Evolutionary conservation across 31 red algal genomes (phyloP), one percentile per base, ranked within the genome.

Genomic region (Asparagopsis taxiformis): DNA sequence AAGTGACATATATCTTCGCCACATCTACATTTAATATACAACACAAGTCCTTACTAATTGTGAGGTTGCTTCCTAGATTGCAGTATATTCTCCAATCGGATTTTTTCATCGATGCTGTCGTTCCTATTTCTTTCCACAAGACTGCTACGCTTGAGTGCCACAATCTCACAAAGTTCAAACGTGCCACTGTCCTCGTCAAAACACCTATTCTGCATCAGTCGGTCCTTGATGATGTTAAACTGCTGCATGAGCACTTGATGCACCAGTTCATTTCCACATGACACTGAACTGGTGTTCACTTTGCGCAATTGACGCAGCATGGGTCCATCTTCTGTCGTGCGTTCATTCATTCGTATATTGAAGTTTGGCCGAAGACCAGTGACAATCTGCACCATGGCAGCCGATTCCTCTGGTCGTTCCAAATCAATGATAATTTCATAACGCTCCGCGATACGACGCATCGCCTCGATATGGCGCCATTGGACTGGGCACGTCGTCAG

Each of bases 161-260:
- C 62, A 19, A 50, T 55, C 44, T 79, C 75, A 31, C 75, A 79
- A 26, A 79, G 51, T 16, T 3, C 2, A 33, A 43, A 65, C 17
- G 30, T 21, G 24, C 75, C 75, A 55, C 6, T n/a, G 33, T 28
- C 75, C 53, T 79, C 75, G 19, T 79, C 62, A 46, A 79, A 79
- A 62, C 75, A 79, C 0, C 75, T 52, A 68, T 79, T 79, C 49
- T 79, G 75, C 75, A 79, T 79, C 75, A 79, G 44, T 29, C 75
- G 60, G 41, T 79, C 75, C 62, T 79, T 79, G 60, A 79, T 79
- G 19, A 79, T 67, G 50, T 79, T 79, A 38, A 67, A 79, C 50
- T 79, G 75, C 28, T 79, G 75, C 60, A 67, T 67, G 17, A 79
- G 51, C 15, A 79, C 62, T 43, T 66, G 51, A 50, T 79, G 75